Percentiles rank a stretch among this genome's conserved stretches.
Conservation (phyloP, 352 stramenopile genomes). For the Lagenidium giganteum region DNA sequence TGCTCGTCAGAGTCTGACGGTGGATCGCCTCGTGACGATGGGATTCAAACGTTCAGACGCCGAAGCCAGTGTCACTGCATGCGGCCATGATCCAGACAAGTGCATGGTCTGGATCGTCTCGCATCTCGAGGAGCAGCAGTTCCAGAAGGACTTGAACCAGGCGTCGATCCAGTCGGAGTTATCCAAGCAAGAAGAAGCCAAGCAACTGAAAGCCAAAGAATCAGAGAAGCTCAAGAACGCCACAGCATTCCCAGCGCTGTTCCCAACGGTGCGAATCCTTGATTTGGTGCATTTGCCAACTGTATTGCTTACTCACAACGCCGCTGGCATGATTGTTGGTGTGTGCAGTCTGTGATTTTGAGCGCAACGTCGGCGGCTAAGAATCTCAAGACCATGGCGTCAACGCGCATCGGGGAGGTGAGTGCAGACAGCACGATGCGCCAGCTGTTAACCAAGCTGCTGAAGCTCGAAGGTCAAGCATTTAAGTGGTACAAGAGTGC, state of each 20-base stretch:
- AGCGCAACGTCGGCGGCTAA: constrained; percentile 27
- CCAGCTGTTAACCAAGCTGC: constrained; percentile 43
- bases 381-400: constrained; percentile 39
- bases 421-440: constrained; percentile 36
- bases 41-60: constrained; percentile 62
- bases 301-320: neutral
- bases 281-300: neutral
- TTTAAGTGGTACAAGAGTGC: constrained; percentile 71
- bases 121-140: constrained; percentile 68
- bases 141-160: constrained; percentile 58
- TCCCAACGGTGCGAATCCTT: constrained; percentile 42
- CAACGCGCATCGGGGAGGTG: constrained; percentile 41
- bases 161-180: constrained; percentile 77
- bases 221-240: constrained; percentile 42
- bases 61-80: constrained; percentile 45
- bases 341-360: constrained; percentile 49
- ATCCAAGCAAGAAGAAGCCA: constrained; percentile 55
- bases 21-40: constrained; percentile 53
- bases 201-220: constrained; percentile 47
- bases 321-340: neutral
- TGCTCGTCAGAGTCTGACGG: constrained; percentile 42
- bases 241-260: constrained; percentile 56
- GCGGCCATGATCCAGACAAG: constrained; percentile 52
- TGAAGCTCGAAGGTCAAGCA: constrained; percentile 63
- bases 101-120: constrained; percentile 82